A percentile compares a stretch with the other conserved stretches of the same genome.
phyloP scores from a whole-genome alignment of 495 filamentous ascomycete genomes.

The Podospora tetraspora region DNA sequence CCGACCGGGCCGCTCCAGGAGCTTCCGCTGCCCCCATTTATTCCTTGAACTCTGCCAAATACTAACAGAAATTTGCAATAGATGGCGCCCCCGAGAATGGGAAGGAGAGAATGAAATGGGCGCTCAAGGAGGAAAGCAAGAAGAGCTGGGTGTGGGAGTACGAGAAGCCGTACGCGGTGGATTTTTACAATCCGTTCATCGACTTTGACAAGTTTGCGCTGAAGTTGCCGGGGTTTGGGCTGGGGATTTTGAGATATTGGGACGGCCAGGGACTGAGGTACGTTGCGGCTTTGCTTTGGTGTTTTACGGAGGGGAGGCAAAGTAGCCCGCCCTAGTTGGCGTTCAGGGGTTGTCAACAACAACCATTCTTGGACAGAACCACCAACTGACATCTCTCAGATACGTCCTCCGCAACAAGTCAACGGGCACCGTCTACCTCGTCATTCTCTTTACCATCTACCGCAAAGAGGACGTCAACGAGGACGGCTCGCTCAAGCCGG shows the following conservation, averaged over 20 bases:
- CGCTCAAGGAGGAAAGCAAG: constrained; percentile 49
- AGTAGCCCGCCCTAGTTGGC: too few relatives aligned
- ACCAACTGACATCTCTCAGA: constrained; percentile 59
- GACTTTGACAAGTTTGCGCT: constrained; percentile 78
- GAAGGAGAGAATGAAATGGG: constrained; percentile 58
- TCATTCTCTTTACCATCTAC: constrained; percentile 72
- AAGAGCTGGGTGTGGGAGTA: constrained; percentile 46
- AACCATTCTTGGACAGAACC: too few relatives aligned
- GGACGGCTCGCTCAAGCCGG: constrained; percentile 49
- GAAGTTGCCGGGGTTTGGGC: constrained; percentile 67
- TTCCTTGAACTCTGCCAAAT: too few relatives aligned
- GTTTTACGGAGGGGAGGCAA: too few relatives aligned
- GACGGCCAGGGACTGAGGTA: constrained; percentile 60
- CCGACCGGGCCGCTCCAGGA: too few relatives aligned
- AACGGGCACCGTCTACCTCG: constrained; percentile 67
- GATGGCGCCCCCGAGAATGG: constrained; percentile 50
- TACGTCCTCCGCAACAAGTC: constrained; percentile 77
- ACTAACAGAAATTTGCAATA: too few relatives aligned
- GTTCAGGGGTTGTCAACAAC: too few relatives aligned
- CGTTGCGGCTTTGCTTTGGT: too few relatives aligned
- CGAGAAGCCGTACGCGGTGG: constrained; percentile 57
- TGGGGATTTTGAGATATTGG: constrained; percentile 75
- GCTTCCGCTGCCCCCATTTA: too few relatives aligned
- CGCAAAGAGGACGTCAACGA: constrained; percentile 56
- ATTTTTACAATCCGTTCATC: constrained; percentile 92